Base-by-base conservation (phyloP, 306 rosid species). In the Cicer bijugum region DNA sequence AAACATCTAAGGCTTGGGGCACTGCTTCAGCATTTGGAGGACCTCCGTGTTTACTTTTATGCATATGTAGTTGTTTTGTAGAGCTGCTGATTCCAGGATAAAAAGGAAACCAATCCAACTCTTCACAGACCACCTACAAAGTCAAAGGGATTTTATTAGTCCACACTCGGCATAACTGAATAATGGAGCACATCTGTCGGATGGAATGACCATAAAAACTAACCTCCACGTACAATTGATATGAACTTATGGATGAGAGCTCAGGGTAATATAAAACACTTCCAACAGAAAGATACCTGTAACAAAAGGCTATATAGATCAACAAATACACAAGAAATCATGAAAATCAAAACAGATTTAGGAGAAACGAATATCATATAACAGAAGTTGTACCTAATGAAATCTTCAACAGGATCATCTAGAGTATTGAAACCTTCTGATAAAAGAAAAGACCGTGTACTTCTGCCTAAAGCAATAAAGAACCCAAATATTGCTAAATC, bases 401-500 rank as follows among this genome's bases (percentile, higher is more conserved):
- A 91, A 80, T 91, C 89, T 66, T 87, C 99, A 69, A 94, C 75
- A 12, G 95, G 87, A 64, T 86, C 91, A 80, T 86, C 86, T 28
- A 84, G 77, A 59, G 87, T 83, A 67, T 91, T 81, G 87, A 86
- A 90, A 53, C 99, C 97, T 65, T 86, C 91, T 46, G 88, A 86
- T 35, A 82, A 87, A 67, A 94, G 90, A 82, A 80, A 94, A 77
- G 96, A 85, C 55, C 78, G 88, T 1, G 97, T 85, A 72, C 88
- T 89, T 82, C 96, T 86, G 57, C 99, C 99, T 86, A 94, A 83
- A 82, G 99, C 99, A 83, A 90, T 87, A 85, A 94, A 94, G 87
- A 94, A 94, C 63, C 97, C 99, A 84, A 94, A 89, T 85, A 94
- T 81, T 61, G 97, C 97, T 86, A 94, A 86, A 84, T 91, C 97